phyloP scores from a whole-genome alignment of 495 filamentous ascomycete genomes.

The Xanthoparmelia taractica region DNA sequence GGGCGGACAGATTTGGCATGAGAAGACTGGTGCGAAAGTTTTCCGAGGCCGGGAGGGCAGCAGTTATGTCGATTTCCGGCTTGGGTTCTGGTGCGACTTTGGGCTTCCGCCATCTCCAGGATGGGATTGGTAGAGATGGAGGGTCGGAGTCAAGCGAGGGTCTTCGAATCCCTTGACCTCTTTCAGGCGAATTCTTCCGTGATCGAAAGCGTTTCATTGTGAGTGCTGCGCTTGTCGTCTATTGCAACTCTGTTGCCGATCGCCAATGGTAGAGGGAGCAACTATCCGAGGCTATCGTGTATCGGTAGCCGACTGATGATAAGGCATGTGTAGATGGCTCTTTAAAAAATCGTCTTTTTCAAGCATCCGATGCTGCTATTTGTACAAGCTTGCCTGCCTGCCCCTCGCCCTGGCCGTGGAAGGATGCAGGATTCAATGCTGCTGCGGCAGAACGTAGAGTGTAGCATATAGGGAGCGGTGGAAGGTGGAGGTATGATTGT shows the following conservation, averaged over 20 bases:
- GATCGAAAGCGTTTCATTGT: slow-evolving; percentile 34
- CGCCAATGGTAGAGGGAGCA: neutral
- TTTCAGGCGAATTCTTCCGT: slow-evolving; percentile 28
- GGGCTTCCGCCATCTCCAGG: slow-evolving; percentile 51
- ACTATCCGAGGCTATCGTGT: neutral
- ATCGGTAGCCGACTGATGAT: slow-evolving; percentile 6
- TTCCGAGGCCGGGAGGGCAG: slow-evolving; percentile 70
- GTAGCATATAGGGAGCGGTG: neutral
- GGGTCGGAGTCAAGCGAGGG: slow-evolving; percentile 32
- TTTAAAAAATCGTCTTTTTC: slow-evolving; percentile 2
- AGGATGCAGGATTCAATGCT: slow-evolving; percentile 10
- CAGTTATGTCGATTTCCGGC: slow-evolving; percentile 61
- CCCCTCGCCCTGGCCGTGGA: neutral
- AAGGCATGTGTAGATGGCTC: slow-evolving; percentile 4
- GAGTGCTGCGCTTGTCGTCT: slow-evolving; percentile 17
- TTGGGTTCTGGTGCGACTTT: slow-evolving; percentile 48
- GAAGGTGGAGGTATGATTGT: neutral
- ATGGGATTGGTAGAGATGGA: slow-evolving; percentile 22
- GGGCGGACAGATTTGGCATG: slow-evolving; percentile 88
- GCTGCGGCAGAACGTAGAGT: neutral
- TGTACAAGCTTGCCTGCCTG: neutral
- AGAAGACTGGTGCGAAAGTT: slow-evolving; percentile 95
- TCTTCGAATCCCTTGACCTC: slow-evolving; percentile 32
- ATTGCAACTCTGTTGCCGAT: slow-evolving; percentile 11
- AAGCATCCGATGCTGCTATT: neutral